These are phyloP conservation scores for Coffea humblotiana DNA, from an alignment of 305 asterid genomes.

Conservation along the genomic window DNA sequence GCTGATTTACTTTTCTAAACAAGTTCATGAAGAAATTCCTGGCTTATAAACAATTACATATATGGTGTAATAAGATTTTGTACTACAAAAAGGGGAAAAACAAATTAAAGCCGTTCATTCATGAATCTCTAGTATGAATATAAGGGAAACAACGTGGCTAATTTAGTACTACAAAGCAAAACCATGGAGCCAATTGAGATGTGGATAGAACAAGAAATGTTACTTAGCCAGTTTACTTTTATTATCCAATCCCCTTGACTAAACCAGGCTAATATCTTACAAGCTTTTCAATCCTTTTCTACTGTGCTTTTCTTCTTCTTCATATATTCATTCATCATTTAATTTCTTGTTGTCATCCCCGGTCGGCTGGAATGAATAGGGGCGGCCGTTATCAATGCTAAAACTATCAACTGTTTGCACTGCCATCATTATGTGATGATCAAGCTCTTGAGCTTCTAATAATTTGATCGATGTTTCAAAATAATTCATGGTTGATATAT, in stretches of 20 bases:
- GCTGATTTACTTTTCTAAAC: too few relatives aligned
- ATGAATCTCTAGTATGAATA: background rate
- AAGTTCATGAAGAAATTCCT: too few relatives aligned
- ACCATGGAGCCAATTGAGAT: background rate
- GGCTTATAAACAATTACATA: too few relatives aligned
- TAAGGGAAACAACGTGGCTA: constrained; percentile 10
- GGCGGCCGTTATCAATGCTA: constrained; percentile 1
- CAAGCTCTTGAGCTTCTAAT: too few relatives aligned
- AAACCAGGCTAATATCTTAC: background rate
- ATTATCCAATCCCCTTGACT: background rate
- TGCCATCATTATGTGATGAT: too few relatives aligned
- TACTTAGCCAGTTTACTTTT: background rate
- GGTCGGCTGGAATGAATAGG: constrained; percentile 12
- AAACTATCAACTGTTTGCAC: background rate
- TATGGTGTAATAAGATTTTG: too few relatives aligned
- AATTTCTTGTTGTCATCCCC: background rate
- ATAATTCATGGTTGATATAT: too few relatives aligned
- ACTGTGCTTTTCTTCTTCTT: background rate
- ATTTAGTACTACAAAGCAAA: background rate
- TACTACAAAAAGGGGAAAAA: too few relatives aligned
- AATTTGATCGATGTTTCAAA: too few relatives aligned
- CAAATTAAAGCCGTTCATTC: too few relatives aligned
- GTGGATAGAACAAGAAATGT: background rate
- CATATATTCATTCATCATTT: background rate
- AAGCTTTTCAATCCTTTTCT: constrained; percentile 15